These are phyloP conservation scores for Sphaerobolus stellatus DNA, from an alignment of 1,284 basidiomycete species.

Conservation along the genomic window DNA sequence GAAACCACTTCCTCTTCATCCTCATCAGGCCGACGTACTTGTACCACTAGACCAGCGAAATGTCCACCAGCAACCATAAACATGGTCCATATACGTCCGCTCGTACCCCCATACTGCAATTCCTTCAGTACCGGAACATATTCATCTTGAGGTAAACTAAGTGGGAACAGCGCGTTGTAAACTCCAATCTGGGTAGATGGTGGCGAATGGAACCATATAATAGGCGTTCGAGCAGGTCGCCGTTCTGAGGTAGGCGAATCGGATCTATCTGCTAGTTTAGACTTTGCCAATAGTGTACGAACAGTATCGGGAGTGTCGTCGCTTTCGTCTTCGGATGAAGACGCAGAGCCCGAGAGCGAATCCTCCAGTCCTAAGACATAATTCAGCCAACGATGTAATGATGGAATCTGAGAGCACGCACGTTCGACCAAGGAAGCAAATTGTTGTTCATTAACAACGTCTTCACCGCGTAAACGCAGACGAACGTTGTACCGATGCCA, in stretches of 20 bases:
- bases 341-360: conserved; percentile 87
- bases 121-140: conserved; percentile 61
- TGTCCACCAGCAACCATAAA: conserved; percentile 98
- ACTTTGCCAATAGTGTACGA: conserved; percentile 64
- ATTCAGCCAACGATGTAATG: not conserved
- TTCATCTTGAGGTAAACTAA: conserved; percentile 36
- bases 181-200: conserved; percentile 87
- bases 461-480: conserved; percentile 61
- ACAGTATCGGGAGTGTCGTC: conserved; percentile 60
- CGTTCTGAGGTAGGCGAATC: conserved; percentile 41
- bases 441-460: conserved; percentile 63
- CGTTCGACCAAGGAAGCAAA: conserved; percentile 82
- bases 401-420: conserved; percentile 33
- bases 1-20: conserved; percentile 38
- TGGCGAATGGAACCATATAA: conserved; percentile 88
- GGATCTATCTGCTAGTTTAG: conserved; percentile 48
- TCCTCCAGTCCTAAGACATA: conserved; percentile 74
- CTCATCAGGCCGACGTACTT: conserved; percentile 56
- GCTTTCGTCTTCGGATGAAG: conserved; percentile 56
- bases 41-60: conserved; percentile 90
- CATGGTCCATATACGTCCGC: conserved; percentile 85
- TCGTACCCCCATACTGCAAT: conserved; percentile 62
- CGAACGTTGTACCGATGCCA: conserved; percentile 99
- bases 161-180: conserved; percentile 74
- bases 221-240: conserved; percentile 63